Conservation (phyloP, 352 stramenopile genomes). For the Pythium phragmiticola region DNA sequence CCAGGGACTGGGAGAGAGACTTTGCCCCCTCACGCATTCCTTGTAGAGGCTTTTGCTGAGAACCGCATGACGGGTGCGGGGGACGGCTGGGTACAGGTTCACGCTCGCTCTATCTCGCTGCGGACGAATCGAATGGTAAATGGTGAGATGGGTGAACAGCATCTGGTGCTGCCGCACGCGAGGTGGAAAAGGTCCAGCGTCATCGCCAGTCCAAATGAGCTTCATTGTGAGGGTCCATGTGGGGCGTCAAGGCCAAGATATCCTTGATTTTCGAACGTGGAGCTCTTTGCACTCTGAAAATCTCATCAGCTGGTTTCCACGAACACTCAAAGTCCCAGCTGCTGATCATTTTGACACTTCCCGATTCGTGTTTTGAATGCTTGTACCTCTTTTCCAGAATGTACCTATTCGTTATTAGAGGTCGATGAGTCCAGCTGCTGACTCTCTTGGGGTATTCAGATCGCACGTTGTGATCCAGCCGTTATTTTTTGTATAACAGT, state of each 20-base stretch:
- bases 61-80: constrained; percentile 4
- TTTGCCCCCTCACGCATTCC: background rate
- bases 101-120: constrained; percentile 6
- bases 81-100: background rate
- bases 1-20: background rate
- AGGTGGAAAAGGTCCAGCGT: background rate
- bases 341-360: background rate
- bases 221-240: background rate
- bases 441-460: background rate
- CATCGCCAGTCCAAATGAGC: background rate
- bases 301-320: constrained; percentile 6
- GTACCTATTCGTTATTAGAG: background rate
- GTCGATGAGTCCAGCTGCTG: background rate
- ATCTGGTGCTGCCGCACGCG: background rate
- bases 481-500: no score
- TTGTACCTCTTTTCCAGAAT: background rate
- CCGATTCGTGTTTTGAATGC: background rate
- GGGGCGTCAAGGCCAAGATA: background rate
- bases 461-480: no score
- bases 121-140: background rate
- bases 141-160: background rate
- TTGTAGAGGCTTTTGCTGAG: constrained; percentile 13
- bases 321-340: background rate
- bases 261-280: background rate
- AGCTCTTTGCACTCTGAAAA: background rate